Evolutionary conservation across 345 rosid species (phyloP), one percentile per base, ranked within the genome.

Genomic region (Brassica juncea): DNA sequence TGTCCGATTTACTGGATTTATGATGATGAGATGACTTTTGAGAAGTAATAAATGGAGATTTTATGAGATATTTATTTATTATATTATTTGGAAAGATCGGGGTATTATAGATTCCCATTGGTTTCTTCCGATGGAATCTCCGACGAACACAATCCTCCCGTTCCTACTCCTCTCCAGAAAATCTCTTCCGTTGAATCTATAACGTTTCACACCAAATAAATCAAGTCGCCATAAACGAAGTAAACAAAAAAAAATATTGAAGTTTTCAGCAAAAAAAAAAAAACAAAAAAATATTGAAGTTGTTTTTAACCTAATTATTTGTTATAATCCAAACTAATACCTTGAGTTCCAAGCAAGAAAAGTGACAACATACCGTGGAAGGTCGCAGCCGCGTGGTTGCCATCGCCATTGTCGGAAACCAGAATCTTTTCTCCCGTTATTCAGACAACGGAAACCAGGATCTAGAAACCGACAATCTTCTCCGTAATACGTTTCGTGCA

Each of bases 41-140:
- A n/a, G n/a, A n/a, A n/a, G n/a, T n/a, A n/a, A n/a, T n/a, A n/a
- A n/a, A n/a, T n/a, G n/a, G n/a, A n/a, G n/a, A n/a, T n/a, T n/a
- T n/a, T n/a, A n/a, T n/a, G n/a, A n/a, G n/a, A n/a, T n/a, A n/a
- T n/a, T n/a, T n/a, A n/a, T n/a, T n/a, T n/a, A n/a, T n/a, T n/a
- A n/a, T n/a, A n/a, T n/a, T n/a, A n/a, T n/a, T n/a, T n/a, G n/a
- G n/a, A n/a, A n/a, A n/a, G n/a, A n/a, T n/a, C n/a, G n/a, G n/a
- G n/a, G n/a, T n/a, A n/a, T n/a, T n/a, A n/a, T n/a, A n/a, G n/a
- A n/a, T 75, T 95, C 99, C 97, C 98, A 93, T 68, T 91, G 98
- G 82, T 93, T 91, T 86, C 98, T 88, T 65, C 92, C 98, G 2
- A 93, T 86, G 0, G 99, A 93, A 80, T 95, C 98, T 12, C 99